Base-by-base conservation (phyloP, 2,329 filamentous ascomycete species). In the Alternaria arborescens region DNA sequence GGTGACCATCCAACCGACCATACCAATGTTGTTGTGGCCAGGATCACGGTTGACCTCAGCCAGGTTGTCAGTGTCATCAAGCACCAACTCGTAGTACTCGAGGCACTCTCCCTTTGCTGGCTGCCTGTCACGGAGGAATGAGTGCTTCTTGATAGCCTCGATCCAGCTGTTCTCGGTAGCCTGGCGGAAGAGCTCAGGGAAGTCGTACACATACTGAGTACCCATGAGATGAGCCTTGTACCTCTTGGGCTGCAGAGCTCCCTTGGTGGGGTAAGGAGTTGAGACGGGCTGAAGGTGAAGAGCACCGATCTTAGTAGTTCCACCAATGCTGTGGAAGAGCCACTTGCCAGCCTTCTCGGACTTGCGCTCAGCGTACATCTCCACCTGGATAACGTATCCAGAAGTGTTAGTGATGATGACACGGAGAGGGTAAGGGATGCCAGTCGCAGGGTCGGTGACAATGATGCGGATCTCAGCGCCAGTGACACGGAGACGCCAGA, bases 191-290 rank as follows among this genome's bases (percentile, higher is more conserved):
- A 99, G 89, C 86, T 99, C 95, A 30, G 95, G 95, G 90, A 99
- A 99, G 81, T 99, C 95, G 79, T 99, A 99, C 55, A 98, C 95
- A 78, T 97, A 99, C 82, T 99, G 95, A 28, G 95, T 99, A 67
- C 95, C 95, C 94, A 99, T 97, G 64, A 98, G 85, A 79, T 99
- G 95, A 70, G 95, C 95, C 90, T 97, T 97, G 89, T 99, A 98
- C 72, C 95, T 89, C 89, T 98, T 98, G 65, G 95, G 95, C 83
- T 99, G 95, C 62, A 99, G 87, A 85, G 94, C 97, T 81, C 97
- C 96, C 89, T 99, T 99, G 76, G 94, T 97, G 38, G 94, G 91
- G 81, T 99, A 99, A 22, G 95, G 93, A 4, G 93, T 94, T 44
- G 89, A 91, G 67, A 98, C 94, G 5, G 94, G 89, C 76, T 96